These are phyloP conservation scores for Fragilariopsis cylindrus DNA, from an alignment of 108 stramenopile genomes.

Conservation along the genomic window DNA sequence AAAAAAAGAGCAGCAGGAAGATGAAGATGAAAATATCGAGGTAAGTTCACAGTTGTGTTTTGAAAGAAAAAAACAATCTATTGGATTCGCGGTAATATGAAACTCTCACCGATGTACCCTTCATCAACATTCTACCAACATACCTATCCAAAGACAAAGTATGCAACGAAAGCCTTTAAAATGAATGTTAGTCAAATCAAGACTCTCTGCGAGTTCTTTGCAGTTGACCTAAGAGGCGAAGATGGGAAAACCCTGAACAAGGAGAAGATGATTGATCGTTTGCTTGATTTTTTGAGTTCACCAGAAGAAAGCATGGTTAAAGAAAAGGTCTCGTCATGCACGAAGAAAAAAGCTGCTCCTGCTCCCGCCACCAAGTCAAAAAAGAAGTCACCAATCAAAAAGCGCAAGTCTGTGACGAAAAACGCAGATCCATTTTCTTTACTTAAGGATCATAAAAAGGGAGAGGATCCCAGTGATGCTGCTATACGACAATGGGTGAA, in stretches of 20 bases:
- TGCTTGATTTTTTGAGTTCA: conserved; percentile 47
- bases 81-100: too few relatives aligned
- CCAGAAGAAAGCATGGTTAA: conserved; percentile 31
- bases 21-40: conserved; percentile 44
- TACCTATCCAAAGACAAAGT: conserved; percentile 28
- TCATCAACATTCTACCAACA: not conserved
- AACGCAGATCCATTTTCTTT: conserved; percentile 7
- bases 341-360: conserved; percentile 19
- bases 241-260: conserved; percentile 40
- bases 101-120: conserved; percentile 1
- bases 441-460: conserved; percentile 22
- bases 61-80: not conserved
- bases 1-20: conserved; percentile 16
- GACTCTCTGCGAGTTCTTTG: conserved; percentile 44
- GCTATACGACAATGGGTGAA: conserved; percentile 40
- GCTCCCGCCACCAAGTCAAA: not conserved
- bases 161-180: conserved; percentile 40
- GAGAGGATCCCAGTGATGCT: conserved; percentile 35
- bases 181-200: conserved; percentile 36
- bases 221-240: conserved; percentile 17
- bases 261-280: conserved; percentile 42
- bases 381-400: not conserved
- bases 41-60: conserved; percentile 22
- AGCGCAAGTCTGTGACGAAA: conserved; percentile 8
- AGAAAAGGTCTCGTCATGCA: conserved; percentile 9